A percentile compares a stretch with the other conserved stretches of the same genome.
phyloP scores from a whole-genome alignment of 2,329 filamentous ascomycete genomes.

The Aspergillus neotritici region DNA sequence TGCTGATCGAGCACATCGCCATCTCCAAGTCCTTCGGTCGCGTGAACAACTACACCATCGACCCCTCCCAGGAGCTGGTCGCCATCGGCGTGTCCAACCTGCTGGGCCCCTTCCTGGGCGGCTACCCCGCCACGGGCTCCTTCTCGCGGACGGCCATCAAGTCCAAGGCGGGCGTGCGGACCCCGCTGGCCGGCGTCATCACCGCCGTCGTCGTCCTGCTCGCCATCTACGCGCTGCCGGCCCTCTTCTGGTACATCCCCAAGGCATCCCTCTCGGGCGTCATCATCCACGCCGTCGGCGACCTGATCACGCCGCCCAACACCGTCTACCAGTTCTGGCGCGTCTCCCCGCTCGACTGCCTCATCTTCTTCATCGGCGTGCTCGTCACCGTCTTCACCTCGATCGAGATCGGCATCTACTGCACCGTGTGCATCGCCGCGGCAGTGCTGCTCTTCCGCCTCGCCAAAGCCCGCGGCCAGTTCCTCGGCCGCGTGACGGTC shows the following conservation, averaged over 20 bases:
- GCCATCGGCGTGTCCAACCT: conserved; percentile 89
- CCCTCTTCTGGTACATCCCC: conserved; percentile 91
- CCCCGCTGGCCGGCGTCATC: conserved; percentile 82
- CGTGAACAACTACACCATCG: conserved; percentile 92
- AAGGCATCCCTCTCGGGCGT: conserved; percentile 74
- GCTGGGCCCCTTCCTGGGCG: conserved; percentile 84
- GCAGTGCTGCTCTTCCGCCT: conserved; percentile 77
- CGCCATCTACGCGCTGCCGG: conserved; percentile 81
- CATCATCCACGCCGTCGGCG: conserved; percentile 92
- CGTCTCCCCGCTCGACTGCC: conserved; percentile 79
- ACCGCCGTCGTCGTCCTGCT: conserved; percentile 80
- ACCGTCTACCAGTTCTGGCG: conserved; percentile 94
- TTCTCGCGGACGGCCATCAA: conserved; percentile 97
- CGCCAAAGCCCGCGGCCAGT: conserved; percentile 73
- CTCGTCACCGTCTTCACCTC: conserved; percentile 79
- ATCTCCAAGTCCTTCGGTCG: conserved; percentile 96
- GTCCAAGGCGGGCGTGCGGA: conserved; percentile 90
- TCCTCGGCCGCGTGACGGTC: conserved; percentile 76
- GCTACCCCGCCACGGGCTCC: conserved; percentile 86
- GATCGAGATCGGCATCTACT: conserved; percentile 91
- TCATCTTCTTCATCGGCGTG: conserved; percentile 92
- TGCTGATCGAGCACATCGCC: conserved; percentile 93
- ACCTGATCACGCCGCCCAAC: conserved; percentile 85
- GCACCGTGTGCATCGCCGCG: conserved; percentile 70
- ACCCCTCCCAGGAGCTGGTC: conserved; percentile 92